phyloP scores from a whole-genome alignment of 2,329 filamentous ascomycete genomes.

The Ascochyta pisi region DNA sequence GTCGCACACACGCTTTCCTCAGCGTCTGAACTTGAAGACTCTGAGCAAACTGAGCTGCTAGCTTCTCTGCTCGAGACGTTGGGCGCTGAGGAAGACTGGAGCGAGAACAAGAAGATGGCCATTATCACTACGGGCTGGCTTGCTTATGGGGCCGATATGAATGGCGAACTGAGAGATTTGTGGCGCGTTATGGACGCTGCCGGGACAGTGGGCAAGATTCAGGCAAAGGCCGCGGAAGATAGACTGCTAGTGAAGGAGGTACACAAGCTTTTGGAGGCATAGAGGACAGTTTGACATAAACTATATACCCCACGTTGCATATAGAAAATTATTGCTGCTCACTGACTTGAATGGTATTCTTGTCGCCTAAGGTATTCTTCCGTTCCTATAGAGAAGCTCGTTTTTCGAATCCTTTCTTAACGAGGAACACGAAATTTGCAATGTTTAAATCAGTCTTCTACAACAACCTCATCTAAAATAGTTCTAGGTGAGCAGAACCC shows the following conservation, averaged over 20 bases:
- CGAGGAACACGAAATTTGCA: too few species aligned
- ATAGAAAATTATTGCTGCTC: neutral
- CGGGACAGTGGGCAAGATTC: constrained; percentile 60
- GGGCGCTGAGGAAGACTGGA: constrained; percentile 54
- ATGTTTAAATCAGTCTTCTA: too few species aligned
- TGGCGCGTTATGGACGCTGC: constrained; percentile 77
- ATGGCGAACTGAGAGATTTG: constrained; percentile 82
- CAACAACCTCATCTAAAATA: too few species aligned
- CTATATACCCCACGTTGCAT: constrained; percentile 12
- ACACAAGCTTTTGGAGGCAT: constrained; percentile 38
- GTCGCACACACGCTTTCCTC: constrained; percentile 19
- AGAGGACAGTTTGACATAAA: constrained; percentile 3
- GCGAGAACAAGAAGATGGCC: constrained; percentile 78
- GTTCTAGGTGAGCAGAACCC: too few species aligned
- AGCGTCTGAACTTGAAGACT: constrained; percentile 63
- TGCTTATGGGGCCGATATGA: constrained; percentile 71
- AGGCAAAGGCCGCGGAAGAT: constrained; percentile 35
- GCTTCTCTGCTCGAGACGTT: constrained; percentile 83
- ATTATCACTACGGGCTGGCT: constrained; percentile 78
- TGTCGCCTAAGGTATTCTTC: too few species aligned
- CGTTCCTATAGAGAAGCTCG: too few species aligned
- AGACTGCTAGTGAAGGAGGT: constrained; percentile 47
- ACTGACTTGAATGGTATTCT: too few species aligned
- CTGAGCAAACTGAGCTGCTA: constrained; percentile 79
- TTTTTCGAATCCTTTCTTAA: too few species aligned